These are phyloP conservation scores for Hyphodiscus sp. DNA, from an alignment of 2,329 filamentous ascomycete genomes.

Conservation along the genomic window DNA sequence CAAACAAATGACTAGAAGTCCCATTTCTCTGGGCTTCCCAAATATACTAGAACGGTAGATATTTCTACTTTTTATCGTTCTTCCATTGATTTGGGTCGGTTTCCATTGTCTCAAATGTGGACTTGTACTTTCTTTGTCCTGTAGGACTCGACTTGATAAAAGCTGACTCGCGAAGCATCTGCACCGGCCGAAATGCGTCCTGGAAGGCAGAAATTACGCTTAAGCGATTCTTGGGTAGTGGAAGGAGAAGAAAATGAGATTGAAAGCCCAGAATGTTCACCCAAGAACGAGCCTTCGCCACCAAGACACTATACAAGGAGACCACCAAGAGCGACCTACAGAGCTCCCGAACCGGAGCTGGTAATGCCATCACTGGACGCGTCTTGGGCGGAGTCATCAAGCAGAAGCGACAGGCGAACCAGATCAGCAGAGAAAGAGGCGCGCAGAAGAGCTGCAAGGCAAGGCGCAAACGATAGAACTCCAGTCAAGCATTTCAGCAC, in stretches of 20 bases:
- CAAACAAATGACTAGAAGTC: constrained; percentile 1
- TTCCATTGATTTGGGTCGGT: neutral
- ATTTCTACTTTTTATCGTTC: neutral
- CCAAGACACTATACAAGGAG: constrained; percentile 16
- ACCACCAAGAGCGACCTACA: constrained; percentile 15
- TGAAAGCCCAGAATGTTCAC: constrained; percentile 17
- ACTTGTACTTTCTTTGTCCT: too few species aligned
- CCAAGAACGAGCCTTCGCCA: constrained; percentile 8
- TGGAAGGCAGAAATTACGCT: constrained; percentile 14
- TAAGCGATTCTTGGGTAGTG: constrained; percentile 30
- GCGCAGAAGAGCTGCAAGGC: constrained; percentile 17
- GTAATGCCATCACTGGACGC: constrained; percentile 29
- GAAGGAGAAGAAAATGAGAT: constrained; percentile 17
- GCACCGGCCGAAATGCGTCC: constrained; percentile 11
- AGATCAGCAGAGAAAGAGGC: constrained; percentile 14
- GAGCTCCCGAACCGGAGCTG: constrained; percentile 28
- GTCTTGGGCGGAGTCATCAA: constrained; percentile 23
- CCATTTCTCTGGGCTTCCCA: neutral
- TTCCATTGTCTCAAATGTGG: neutral
- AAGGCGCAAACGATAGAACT: constrained; percentile 11
- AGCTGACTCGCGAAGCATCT: neutral
- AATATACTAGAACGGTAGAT: neutral
- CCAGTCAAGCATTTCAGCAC: constrained; percentile 18
- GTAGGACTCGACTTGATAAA: too few species aligned
- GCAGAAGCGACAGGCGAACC: constrained; percentile 11